phyloP scores from a whole-genome alignment of 352 stramenopile species.

The Hyaloperonospora brassicae region DNA sequence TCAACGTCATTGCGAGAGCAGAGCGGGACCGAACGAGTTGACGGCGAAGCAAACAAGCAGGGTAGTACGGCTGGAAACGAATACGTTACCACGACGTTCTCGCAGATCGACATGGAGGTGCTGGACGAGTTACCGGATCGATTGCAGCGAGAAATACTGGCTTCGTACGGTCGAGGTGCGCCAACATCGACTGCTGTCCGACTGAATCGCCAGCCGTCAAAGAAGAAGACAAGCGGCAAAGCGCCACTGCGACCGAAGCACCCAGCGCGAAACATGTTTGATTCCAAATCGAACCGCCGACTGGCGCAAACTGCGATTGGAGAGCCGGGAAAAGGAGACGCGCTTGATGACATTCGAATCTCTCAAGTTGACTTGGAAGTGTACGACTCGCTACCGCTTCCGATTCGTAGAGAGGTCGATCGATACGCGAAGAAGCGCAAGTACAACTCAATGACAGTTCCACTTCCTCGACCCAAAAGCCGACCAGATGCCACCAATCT shows the following conservation, averaged over 20 bases:
- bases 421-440: slow-evolving; percentile 44
- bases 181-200: slow-evolving; percentile 1
- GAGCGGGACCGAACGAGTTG: not conserved
- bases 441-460: slow-evolving; percentile 14
- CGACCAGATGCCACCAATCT: slow-evolving; percentile 1
- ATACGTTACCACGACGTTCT: slow-evolving; percentile 26
- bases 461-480: slow-evolving; percentile 5
- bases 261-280: slow-evolving; percentile 28
- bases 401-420: slow-evolving; percentile 65
- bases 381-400: slow-evolving; percentile 58
- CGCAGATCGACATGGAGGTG: slow-evolving; percentile 59
- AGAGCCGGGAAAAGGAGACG: slow-evolving; percentile 14
- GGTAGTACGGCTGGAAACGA: slow-evolving; percentile 3
- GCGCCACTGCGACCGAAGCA: slow-evolving; percentile 19
- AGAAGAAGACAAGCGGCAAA: slow-evolving; percentile 26
- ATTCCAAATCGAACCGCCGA: slow-evolving; percentile 19
- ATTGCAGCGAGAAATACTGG: slow-evolving; percentile 55
- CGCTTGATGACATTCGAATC: slow-evolving; percentile 59
- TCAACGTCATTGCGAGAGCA: not conserved
- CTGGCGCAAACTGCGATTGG: slow-evolving; percentile 2
- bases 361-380: slow-evolving; percentile 78
- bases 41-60: slow-evolving; percentile 11
- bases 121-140: slow-evolving; percentile 46
- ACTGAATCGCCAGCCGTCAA: slow-evolving; percentile 6
- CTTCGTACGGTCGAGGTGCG: slow-evolving; percentile 18